Base-by-base conservation (phyloP, 129 eudicot species). In the Lonicera japonica region DNA sequence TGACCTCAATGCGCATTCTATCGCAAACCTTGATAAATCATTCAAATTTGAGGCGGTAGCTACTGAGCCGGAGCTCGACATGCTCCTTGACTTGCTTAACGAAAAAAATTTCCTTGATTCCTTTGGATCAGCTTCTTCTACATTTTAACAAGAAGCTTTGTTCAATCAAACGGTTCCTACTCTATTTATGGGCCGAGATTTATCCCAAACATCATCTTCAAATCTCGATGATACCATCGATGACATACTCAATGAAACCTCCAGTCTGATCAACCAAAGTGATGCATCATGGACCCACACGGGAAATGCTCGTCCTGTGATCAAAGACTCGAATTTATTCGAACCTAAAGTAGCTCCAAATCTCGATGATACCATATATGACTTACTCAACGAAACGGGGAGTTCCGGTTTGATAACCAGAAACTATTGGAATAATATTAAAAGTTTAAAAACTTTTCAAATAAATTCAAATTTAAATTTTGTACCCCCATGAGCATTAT, bases 61-160 rank as follows among this genome's bases (percentile, higher is more conserved):
- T 65, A 83, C 89, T 18, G 97, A 86, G 72, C 80, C 75, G 0
- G 97, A 91, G 67, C 95, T 91, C 5, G 95, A 91, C 74, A 68
- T 90, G 78, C 92, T 90, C 47, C 86, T 86, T 14, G 75, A 72
- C 61, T 83, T 95, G 21, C 77, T 87, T 54, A 63, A 21, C 47
- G 86, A 82, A 54, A 64, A 75, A 21, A 69, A 68, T 38, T n/a
- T 79, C 24, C 54, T 64, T 8, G 78, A 64, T 20, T 54, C 81
- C 0, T 19, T 66, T 8, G 40, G 57, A 21, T 41, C 4, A 47
- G 21, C 22, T 16, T 62, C 67, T 16, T 62, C 67, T 17, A 40
- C 46, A 6, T 25, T 20, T 0, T 8, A 61, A 13, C 24, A 21
- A 53, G 57, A 20, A 54, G n/a, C 6, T 9, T 65, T 72, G 38